phyloP scores from a whole-genome alignment of 164 flowering plant species.

The Stephania japonica region DNA sequence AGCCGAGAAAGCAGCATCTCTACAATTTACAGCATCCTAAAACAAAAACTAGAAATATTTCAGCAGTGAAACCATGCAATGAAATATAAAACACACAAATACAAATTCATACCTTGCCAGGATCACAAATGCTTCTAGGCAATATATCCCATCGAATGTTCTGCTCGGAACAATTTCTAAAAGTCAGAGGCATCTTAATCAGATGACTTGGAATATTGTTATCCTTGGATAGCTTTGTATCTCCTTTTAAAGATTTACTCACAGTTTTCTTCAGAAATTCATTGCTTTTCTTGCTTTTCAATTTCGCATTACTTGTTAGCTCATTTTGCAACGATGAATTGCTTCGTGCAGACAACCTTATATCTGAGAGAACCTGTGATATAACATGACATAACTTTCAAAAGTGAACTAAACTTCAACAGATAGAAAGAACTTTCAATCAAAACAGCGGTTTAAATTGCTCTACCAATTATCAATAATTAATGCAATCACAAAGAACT shows the following conservation, averaged over 20 bases:
- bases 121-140: slow-evolving; percentile 29
- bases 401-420: background rate
- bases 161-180: slow-evolving; percentile 21
- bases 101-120: slow-evolving; percentile 43
- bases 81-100: background rate
- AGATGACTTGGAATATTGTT: slow-evolving; percentile 19
- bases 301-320: slow-evolving; percentile 17
- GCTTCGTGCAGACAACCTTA: slow-evolving; percentile 19
- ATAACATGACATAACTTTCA: background rate
- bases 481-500: no score
- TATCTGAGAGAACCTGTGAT: slow-evolving; percentile 26
- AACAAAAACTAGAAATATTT: slow-evolving; percentile 9
- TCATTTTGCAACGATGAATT: slow-evolving; percentile 19
- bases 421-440: background rate
- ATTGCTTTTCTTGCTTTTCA: slow-evolving; percentile 24
- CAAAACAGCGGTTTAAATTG: background rate
- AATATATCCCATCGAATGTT: slow-evolving; percentile 34
- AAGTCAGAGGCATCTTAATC: slow-evolving; percentile 29
- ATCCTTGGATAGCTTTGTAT: slow-evolving; percentile 22
- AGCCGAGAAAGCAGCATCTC: slow-evolving; percentile 38
- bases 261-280: slow-evolving; percentile 12
- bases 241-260: slow-evolving; percentile 20
- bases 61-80: background rate
- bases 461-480: background rate
- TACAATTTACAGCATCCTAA: slow-evolving; percentile 37